Evolutionary conservation across 371 early-diverging fungal species (phyloP), one percentile per base, ranked within the genome.

Genomic region (Mucor piriformis): DNA sequence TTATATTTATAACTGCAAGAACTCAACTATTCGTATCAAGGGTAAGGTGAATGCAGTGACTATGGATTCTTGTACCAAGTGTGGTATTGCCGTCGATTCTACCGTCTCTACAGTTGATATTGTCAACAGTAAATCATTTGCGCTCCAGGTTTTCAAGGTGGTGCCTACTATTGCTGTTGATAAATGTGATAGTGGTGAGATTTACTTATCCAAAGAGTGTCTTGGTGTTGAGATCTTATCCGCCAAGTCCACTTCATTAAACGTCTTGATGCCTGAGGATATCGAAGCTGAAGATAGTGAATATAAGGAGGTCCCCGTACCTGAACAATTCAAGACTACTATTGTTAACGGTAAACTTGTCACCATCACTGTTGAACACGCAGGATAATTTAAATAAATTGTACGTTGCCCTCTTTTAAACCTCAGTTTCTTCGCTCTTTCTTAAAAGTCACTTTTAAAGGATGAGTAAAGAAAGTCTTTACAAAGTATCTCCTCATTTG

Each of bases 11-110:
- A 92, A 91, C 72, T 97, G 97, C 81, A 85, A 85, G 52, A 89
- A 92, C 72, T 90, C 89, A 0, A 95, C 95, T 3, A 85, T 98
- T 37, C 88, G 88, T 61, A 83, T 98, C 71, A 91, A 88, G 76
- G 92, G 92, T 70, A 98, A 98, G 74, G 86, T 95, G 35, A 95
- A 95, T 63, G 91, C 93, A 7, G 82, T 98, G 16, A 92, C 93
- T 1, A 76, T 95, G 57, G 95, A 93, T 64, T 83, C 85, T 21
- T 96, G 95, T 82, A 85, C 85, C 60, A 97, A 96, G 77, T 84
- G 87, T 54, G 95, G 93, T 44, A 64, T 97, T 44, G 84, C 95
- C 16, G 61, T 96, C 35, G 96, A 95, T 40, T 83, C 88, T 2
- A 87, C 90, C 33, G 89, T 97, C 4, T 83, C 96, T 6, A 84